Evolutionary conservation across 1,139 yeast genomes (phyloP), one percentile per base, ranked within the genome.

Genomic region (Zygosaccharomyces pseudobailii): DNA sequence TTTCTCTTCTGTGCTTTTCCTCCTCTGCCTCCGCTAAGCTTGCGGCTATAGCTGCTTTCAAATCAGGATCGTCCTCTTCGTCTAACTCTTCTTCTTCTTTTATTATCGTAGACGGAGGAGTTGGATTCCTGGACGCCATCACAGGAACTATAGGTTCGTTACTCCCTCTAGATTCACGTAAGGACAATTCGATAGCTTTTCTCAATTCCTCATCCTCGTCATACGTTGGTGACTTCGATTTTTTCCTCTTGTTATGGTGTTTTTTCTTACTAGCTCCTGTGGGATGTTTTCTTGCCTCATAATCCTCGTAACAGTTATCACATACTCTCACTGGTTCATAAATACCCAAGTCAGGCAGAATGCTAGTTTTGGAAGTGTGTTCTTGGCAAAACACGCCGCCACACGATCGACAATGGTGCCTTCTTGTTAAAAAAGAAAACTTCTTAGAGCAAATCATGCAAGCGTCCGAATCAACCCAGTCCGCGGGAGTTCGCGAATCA

Each of bases 401-500:
- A 69, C 99, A 92, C 44, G 95, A 86, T 47, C 98, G 76, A 65
- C 98, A 92, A 68, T 92, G 98, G 66, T 92, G 99, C 63, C 92
- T 89, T 59, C 99, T 75, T 64, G 87, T 89, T 55, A 90, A 72
- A 67, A 90, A 78, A 2, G 94, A 75, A 61, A 92, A 92, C 10
- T 84, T 72, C 32, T 76, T 80, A 46, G 95, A 89, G 59, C 97
- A 88, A 50, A 87, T 82, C 97, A 94, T 90, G 66, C 99, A 92
- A 9, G 87, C 88, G 59, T 89, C 96, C 13, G 89, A 84, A 61
- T 94, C 98, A 22, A 87, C 83, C 99, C 99, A 92, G 59, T 90
- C 97, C 0, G 98, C 98, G 3, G 99, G 97, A 4, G 92, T 90
- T 52, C 83, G 86, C 1, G 96, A 79, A 62, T 92, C 97, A 46